A percentile compares a stretch with the other conserved stretches of the same genome.
Evolutionary conservation across 192 early-diverging fungal species (phyloP).

Genomic region (Entomortierella parvispora): DNA sequence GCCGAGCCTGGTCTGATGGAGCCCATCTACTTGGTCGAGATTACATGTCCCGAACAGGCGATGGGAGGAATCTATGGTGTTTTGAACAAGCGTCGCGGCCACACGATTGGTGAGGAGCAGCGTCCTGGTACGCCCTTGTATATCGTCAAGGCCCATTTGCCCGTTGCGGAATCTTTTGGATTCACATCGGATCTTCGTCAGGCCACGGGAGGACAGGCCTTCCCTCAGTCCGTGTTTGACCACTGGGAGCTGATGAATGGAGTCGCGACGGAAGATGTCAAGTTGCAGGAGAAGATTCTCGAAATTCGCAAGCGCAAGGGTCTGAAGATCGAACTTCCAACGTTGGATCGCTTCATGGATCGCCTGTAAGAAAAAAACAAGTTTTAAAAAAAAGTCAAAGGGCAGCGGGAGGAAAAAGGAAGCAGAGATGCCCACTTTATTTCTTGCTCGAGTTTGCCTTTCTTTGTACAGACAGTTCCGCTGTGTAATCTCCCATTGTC

Average conservation of each 20-base stretch:
- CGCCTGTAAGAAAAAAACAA: constrained; percentile 67
- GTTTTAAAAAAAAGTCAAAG: too few species aligned
- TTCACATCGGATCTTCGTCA: constrained; percentile 95
- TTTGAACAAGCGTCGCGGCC: constrained; percentile 95
- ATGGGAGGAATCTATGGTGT: constrained; percentile 98
- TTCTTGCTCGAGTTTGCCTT: neutral
- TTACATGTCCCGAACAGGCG: constrained; percentile 92
- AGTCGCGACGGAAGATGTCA: constrained; percentile 73
- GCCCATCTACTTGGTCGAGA: constrained; percentile 96
- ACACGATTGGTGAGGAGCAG: constrained; percentile 91
- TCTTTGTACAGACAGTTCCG: neutral
- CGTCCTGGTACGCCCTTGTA: constrained; percentile 90
- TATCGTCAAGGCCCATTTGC: constrained; percentile 95
- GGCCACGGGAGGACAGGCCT: constrained; percentile 97
- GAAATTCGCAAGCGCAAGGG: constrained; percentile 94
- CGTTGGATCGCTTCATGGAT: constrained; percentile 85
- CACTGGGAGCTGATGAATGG: constrained; percentile 96
- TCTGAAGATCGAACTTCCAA: constrained; percentile 81
- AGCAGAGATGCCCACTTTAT: too few species aligned
- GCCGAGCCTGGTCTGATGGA: constrained; percentile 92
- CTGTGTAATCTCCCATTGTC: neutral
- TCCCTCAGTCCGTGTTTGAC: constrained; percentile 97
- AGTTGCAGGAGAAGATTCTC: constrained; percentile 83
- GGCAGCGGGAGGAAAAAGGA: too few species aligned
- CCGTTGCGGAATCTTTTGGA: constrained; percentile 97